Evolutionary conservation across 192 early-diverging fungal species (phyloP).

Genomic region (Funneliformis geosporum): DNA sequence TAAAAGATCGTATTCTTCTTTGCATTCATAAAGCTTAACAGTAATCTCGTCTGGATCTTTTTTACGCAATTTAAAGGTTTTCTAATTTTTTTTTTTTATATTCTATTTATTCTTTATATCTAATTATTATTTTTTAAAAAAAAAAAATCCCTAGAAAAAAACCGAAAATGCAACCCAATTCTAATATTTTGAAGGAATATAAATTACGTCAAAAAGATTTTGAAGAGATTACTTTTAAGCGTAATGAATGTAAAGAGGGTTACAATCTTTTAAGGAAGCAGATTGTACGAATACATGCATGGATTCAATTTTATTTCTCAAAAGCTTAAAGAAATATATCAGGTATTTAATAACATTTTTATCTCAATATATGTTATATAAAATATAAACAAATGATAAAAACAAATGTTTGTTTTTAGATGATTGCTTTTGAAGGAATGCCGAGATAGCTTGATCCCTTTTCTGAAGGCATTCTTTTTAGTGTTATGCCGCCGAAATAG

Average conservation of each 20-base stretch:
- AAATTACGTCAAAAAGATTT: constrained; percentile 72
- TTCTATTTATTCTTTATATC: background rate
- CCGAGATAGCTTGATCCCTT: constrained; percentile 96
- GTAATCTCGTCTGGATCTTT: too few species aligned
- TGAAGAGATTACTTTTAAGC: constrained; percentile 67
- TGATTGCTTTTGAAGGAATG: constrained; percentile 98
- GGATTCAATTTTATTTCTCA: constrained; percentile 92
- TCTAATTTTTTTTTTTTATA: constrained; percentile 1
- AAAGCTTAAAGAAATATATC: constrained; percentile 99
- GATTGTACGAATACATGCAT: constrained; percentile 89
- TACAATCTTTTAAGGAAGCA: constrained; percentile 77
- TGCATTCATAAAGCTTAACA: too few species aligned
- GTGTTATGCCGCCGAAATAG: constrained; percentile 99
- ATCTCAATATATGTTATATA: background rate
- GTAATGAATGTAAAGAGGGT: constrained; percentile 72
- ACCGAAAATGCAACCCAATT: constrained; percentile 71
- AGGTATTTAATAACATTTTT: constrained; percentile 49
- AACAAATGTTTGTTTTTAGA: constrained; percentile 48
- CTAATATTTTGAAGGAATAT: constrained; percentile 89
- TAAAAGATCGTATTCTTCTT: too few species aligned
- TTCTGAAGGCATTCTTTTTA: constrained; percentile 95
- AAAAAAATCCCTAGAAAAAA: background rate
- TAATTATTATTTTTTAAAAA: background rate
- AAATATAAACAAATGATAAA: background rate
- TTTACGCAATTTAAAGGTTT: too few species aligned